Evolutionary conservation across 306 rosid genomes (phyloP).

Genomic region (Acacia crassicarpa): DNA sequence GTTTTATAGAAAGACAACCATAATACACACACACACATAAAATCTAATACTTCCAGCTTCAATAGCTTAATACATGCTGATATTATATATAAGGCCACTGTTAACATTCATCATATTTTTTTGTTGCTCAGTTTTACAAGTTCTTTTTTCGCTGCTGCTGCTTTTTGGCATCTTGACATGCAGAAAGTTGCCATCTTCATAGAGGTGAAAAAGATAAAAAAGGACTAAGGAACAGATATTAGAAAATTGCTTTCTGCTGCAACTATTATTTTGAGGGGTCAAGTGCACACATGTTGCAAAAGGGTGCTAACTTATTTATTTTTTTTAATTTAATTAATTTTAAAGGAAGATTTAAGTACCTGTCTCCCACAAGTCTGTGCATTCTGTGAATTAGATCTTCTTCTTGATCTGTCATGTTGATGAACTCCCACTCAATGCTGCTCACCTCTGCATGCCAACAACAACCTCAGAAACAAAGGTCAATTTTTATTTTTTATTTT

Average conservation of each 20-base stretch:
- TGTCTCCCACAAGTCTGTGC: conserved; percentile 58
- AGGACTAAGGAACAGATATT: no score
- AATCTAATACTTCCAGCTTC: no score
- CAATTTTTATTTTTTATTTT: background rate
- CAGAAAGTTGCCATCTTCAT: background rate
- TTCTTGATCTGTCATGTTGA: conserved; percentile 56
- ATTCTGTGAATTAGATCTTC: conserved; percentile 61
- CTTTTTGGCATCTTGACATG: background rate
- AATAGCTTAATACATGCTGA: background rate
- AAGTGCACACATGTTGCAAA: background rate
- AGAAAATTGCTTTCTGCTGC: background rate
- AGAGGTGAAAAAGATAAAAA: background rate
- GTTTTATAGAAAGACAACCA: no score
- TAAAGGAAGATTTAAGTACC: conserved; percentile 29
- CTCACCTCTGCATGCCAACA: conserved; percentile 50
- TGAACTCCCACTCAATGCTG: conserved; percentile 61
- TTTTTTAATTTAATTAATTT: background rate
- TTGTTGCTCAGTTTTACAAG: background rate
- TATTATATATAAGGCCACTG: background rate
- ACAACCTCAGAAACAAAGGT: background rate
- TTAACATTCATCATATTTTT: background rate
- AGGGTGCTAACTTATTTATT: background rate
- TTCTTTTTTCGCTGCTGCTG: background rate
- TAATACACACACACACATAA: no score
- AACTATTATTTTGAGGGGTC: no score